Conservation (phyloP, 805 yeast species). For the Wickerhamiella kazuoi region DNA sequence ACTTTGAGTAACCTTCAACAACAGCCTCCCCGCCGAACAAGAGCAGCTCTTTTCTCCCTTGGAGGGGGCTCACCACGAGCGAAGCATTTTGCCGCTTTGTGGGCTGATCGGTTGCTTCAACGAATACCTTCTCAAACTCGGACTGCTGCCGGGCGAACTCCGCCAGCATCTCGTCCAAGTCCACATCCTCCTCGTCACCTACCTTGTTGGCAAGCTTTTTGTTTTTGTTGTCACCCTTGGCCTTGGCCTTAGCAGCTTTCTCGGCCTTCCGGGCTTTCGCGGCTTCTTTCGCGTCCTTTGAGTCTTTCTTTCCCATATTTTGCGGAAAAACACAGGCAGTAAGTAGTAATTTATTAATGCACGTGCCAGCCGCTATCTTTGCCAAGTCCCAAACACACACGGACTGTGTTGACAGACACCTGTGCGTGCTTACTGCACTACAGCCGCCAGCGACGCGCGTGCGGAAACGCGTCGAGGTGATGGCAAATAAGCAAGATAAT, state of each 20-base stretch:
- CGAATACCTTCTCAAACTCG: constrained; percentile 50
- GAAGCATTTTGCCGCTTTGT: constrained; percentile 54
- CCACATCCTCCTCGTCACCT: constrained; percentile 72
- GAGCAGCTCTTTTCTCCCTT: constrained; percentile 58
- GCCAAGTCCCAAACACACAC: no score
- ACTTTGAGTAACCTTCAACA: constrained; percentile 34
- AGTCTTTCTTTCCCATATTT: constrained; percentile 79
- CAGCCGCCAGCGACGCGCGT: no score
- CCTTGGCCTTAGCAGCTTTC: constrained; percentile 56
- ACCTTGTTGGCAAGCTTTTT: constrained; percentile 59
- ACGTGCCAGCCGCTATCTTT: no score
- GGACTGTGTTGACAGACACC: no score
- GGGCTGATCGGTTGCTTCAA: constrained; percentile 45
- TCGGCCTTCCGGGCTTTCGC: constrained; percentile 77
- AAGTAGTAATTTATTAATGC: no score
- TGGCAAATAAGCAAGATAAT: neutral
- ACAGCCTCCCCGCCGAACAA: constrained; percentile 82
- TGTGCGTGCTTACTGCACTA: no score
- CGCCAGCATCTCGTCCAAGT: constrained; percentile 65
- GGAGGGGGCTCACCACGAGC: constrained; percentile 55
- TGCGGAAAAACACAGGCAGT: no score
- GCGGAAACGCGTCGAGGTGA: no score
- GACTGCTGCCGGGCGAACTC: constrained; percentile 68
- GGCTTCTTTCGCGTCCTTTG: constrained; percentile 74
- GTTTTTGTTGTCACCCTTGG: constrained; percentile 56